Evolutionary conservation across 75 land plant genomes (phyloP), one percentile per base, ranked within the genome.

Genomic region (Azolla pinnata): DNA sequence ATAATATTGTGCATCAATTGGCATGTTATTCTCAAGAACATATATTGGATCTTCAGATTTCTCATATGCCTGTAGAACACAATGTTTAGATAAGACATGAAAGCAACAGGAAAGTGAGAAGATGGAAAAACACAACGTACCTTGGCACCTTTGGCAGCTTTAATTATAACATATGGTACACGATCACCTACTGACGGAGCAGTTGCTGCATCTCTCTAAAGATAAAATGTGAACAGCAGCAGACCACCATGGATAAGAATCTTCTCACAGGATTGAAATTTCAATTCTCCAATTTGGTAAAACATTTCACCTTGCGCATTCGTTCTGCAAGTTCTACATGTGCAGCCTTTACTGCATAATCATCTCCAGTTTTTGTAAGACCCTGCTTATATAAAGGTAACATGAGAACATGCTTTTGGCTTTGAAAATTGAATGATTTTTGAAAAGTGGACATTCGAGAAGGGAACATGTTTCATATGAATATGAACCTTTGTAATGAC

Each of bases 311-410:
- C 84, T 93, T 93, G 2, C 96, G 84, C 98, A 93, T 93, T 10
- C 98, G 80, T 57, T 93, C 98, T 50, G 98, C 98, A 68, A 93
- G 87, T 64, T 93, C 98, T 52, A 93, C 98, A 77, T 93, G 98
- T 32, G 98, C 98, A 56, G 87, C 77, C 62, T 93, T 93, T 4
- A 85, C 90, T 60, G 83, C 90, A 81, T 93, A 93, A 60, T 89
- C 90, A 65, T 85, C 96, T 63, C 96, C 98, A 27, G 90, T 79
- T 61, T 89, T 93, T 53, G 98, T 88, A 63, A 88, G 61, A 56
- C 96, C 98, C 98, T 93, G 68, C 40, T 52, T 29, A 52, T 2
- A 35, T 35, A 12, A 5, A 35, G 5, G 10, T 5, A 5, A 35
- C 40, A 35, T 5, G 10, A 35, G 40, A 35, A 5, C 5, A 35